Base-by-base conservation (phyloP, 2,329 filamentous ascomycete genomes). In the Ophiostoma sp. region DNA sequence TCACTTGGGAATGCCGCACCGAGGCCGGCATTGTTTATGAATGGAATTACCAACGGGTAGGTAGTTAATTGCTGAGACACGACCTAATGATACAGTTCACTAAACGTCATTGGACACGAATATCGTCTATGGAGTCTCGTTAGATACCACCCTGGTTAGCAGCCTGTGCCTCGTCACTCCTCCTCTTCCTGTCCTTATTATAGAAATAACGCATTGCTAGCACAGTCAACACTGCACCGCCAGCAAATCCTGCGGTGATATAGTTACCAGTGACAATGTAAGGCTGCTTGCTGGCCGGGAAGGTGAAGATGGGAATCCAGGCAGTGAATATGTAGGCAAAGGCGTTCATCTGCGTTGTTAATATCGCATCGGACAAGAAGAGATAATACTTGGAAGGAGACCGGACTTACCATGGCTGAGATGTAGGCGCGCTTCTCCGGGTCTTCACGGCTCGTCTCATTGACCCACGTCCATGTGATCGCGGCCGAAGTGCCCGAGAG, bases 241-340 rank as follows among this genome's bases (percentile, higher is more conserved):
- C 72, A 0, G 71, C 49, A 55, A 55, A 55, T 8, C 49, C 49
- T 9, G 74, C 73, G 4, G 74, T 75, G 40, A 75, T 72, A 69
- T 75, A 75, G 62, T 75, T 74, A 4, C 74, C 74, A 1, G 73
- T 68, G 0, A 75, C 73, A 55, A 75, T 75, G 66, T 74, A 75
- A 11, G 74, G 74, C 70, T 75, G 74, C 4, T 72, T 67, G n/a
- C 71, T 70, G n/a, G 74, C 71, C 7, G 74, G 74, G 44, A 75
- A 75, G 12, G 74, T 75, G 47, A 75, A 75, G 45, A 75, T 75
- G 4, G 73, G 71, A 0, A 75, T 69, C 74, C 74, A 75, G 0
- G 74, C 74, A n/a, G 72, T 72, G 69, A 75, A 75, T 11, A 74
- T 75, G 65, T 73, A 75, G 14, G 74, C 73, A 74, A 75, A 55